Evolutionary conservation across 164 flowering plant species (phyloP).

Genomic region (Magnolia kwangsiensis): DNA sequence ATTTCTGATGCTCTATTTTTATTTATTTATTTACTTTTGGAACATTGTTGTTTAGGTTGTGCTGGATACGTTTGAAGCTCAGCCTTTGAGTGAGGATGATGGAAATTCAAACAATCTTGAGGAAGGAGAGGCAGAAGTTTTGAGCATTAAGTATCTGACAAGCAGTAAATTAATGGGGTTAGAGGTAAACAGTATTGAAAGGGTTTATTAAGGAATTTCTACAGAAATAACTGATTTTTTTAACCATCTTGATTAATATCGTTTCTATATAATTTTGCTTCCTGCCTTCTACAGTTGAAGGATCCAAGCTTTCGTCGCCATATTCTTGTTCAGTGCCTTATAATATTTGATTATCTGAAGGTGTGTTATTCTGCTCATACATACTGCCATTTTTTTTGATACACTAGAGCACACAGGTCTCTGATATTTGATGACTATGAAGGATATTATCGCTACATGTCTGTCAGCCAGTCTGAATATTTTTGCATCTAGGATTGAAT

Average conservation of each 20-base stretch:
- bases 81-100: constrained; percentile 92
- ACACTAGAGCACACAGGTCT: neutral
- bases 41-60: constrained; percentile 52
- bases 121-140: constrained; percentile 76
- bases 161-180: constrained; percentile 97
- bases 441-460: neutral
- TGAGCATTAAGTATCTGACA: constrained; percentile 90
- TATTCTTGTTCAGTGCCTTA: constrained; percentile 91
- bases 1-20: neutral
- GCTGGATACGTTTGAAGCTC: constrained; percentile 90
- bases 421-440: neutral
- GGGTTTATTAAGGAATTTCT: neutral
- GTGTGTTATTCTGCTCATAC: constrained; percentile 30
- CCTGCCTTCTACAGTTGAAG: constrained; percentile 54
- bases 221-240: neutral
- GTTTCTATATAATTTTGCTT: neutral
- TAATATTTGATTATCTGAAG: constrained; percentile 90
- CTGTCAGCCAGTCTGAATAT: neutral
- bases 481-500: neutral
- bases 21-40: neutral
- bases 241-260: neutral
- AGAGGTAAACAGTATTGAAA: constrained; percentile 49
- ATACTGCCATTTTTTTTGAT: neutral
- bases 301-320: constrained; percentile 98
- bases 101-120: constrained; percentile 85